Percentiles rank a stretch among this genome's conserved stretches.
Conservation (phyloP, 176 grass and related monocot species). For the Otatea glauca region DNA sequence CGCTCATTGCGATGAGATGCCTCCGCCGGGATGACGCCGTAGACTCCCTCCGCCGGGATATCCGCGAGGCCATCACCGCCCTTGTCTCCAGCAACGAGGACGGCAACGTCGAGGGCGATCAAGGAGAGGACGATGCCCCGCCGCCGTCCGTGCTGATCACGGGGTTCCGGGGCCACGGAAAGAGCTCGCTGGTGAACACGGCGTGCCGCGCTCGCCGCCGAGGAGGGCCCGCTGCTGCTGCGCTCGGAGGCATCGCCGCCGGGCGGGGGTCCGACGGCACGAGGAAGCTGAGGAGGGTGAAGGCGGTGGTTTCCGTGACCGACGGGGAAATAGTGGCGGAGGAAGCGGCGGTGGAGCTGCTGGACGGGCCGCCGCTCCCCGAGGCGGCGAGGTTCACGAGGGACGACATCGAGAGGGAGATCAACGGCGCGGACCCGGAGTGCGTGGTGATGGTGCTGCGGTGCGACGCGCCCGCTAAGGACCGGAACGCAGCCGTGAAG, state of each 20-base stretch:
- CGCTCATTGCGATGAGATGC: slow-evolving; percentile 52
- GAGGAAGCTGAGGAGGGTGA: slow-evolving; percentile 47
- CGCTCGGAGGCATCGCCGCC: slow-evolving; percentile 79
- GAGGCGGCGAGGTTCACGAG: slow-evolving; percentile 50
- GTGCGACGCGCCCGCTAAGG: slow-evolving; percentile 64
- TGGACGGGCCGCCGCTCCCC: slow-evolving; percentile 65
- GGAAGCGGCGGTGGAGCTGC: slow-evolving; percentile 56
- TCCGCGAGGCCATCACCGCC: slow-evolving; percentile 38
- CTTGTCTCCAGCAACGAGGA: slow-evolving; percentile 29
- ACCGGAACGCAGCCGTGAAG: slow-evolving; percentile 54
- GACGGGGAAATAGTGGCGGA: slow-evolving; percentile 38
- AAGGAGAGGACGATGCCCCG: slow-evolving; percentile 15
- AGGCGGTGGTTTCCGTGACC: slow-evolving; percentile 50
- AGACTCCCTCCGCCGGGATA: slow-evolving; percentile 54
- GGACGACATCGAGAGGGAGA: slow-evolving; percentile 44
- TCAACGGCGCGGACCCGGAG: slow-evolving; percentile 46
- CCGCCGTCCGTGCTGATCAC: slow-evolving; percentile 63
- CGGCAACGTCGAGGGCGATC: neutral
- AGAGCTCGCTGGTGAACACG: slow-evolving; percentile 93
- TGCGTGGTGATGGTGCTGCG: slow-evolving; percentile 81
- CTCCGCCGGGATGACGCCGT: slow-evolving; percentile 54
- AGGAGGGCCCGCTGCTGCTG: slow-evolving; percentile 79
- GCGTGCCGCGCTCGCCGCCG: slow-evolving; percentile 74
- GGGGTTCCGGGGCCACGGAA: slow-evolving; percentile 74
- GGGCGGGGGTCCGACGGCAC: slow-evolving; percentile 43